Evolutionary conservation across 805 yeast species (phyloP).

Genomic region (Ogataea parapolymorpha): DNA sequence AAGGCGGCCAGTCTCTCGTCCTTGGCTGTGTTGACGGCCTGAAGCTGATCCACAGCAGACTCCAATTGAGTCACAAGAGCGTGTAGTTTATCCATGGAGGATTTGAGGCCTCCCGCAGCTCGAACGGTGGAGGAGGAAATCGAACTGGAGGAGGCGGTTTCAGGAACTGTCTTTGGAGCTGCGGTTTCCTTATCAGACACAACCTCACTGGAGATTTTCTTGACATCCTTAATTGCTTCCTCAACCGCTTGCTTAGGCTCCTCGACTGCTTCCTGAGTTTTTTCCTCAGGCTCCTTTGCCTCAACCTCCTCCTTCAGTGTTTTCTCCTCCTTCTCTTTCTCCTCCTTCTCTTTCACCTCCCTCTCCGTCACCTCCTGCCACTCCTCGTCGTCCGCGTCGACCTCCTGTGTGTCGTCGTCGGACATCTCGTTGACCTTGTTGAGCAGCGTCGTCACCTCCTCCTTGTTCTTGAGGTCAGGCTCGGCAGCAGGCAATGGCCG

Average conservation of each 20-base stretch:
- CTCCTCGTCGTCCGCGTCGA: slow-evolving; percentile 29
- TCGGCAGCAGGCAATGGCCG: slow-evolving; percentile 17
- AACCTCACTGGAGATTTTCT: not conserved
- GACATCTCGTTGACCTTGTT: slow-evolving; percentile 40
- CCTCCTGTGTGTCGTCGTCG: slow-evolving; percentile 38
- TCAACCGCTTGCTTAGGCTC: not conserved
- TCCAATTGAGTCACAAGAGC: slow-evolving; percentile 57
- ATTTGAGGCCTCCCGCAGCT: slow-evolving; percentile 64
- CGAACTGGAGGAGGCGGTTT: slow-evolving; percentile 10
- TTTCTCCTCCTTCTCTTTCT: not conserved
- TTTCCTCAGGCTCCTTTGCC: not conserved
- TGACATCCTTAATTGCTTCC: not conserved
- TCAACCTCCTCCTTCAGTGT: not conserved
- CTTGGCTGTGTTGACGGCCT: slow-evolving; percentile 55
- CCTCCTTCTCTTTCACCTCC: not conserved
- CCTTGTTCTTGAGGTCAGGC: slow-evolving; percentile 46
- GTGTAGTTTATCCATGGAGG: slow-evolving; percentile 66
- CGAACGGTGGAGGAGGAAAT: slow-evolving; percentile 10
- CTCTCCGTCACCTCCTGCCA: slow-evolving; percentile 23
- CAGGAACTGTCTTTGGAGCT: slow-evolving; percentile 13
- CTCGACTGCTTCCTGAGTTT: not conserved
- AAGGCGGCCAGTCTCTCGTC: slow-evolving; percentile 57
- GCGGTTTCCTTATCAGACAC: not conserved
- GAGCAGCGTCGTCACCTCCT: slow-evolving; percentile 45
- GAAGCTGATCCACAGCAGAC: slow-evolving; percentile 47